Base-by-base conservation (phyloP, 345 rosid species). In the Boechera retrofracta region DNA sequence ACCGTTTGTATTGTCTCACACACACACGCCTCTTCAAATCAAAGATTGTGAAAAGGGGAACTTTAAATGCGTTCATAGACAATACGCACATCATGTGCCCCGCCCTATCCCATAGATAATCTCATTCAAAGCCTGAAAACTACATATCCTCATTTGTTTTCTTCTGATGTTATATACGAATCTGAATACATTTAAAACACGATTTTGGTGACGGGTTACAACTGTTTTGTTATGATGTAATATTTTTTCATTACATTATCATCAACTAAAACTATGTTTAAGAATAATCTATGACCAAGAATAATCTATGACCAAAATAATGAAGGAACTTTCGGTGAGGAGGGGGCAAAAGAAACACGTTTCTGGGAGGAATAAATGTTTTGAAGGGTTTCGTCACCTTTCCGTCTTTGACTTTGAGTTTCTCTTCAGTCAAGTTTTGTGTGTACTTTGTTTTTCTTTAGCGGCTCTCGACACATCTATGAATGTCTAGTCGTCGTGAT, bases 371-470 rank as follows among this genome's bases (percentile, higher is more conserved):
- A 64, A 73, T 10, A 26, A 63, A 54, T 0, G 58, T 65, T 63
- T 11, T 32, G 45, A 21, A 54, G 49, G 69, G 56, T 63, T 77
- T 70, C 75, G 58, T 77, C 80, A 63, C 71, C 75, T 70, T 77
- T 70, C 80, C 76, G 71, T 62, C 80, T 44, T 77, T 77, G 71
- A 77, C 80, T 70, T 70, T 77, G 71, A 70, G 76, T 77, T 76
- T 62, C 51, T 63, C 66, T n/a, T 53, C 60, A 70, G 76, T 77
- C 76, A 69, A 61, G 75, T 61, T 69, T 76, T 76, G 69, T 76
- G 79, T 67, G 73, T 56, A 67, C 74, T 75, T 69, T 56, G 13
- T 11, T 33, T 53, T 39, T 21, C 24, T 16, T 7, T 51, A n/a
- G 73, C 21, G 21, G 68, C 41, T 51, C 32, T 36, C 56, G 18